Evolutionary conservation across 495 filamentous ascomycete genomes (phyloP), one percentile per base, ranked within the genome.

Genomic region (Daldinia decipiens): DNA sequence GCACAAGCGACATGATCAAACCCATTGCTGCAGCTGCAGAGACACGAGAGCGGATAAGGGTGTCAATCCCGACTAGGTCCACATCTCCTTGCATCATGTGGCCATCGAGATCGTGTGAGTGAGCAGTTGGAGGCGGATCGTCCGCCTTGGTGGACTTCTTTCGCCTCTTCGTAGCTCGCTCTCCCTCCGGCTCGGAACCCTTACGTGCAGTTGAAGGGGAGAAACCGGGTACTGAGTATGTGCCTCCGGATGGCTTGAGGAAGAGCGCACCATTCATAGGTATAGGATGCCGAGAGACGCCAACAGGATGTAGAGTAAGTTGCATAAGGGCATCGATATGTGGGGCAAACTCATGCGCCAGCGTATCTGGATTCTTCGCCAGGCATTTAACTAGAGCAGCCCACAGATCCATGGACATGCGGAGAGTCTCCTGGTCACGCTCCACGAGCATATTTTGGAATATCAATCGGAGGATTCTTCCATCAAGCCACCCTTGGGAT

Each of bases 31-130:
- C 87, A 19, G 94, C 91, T 6, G 94, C 92, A 74, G 88, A 91
- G 39, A 97, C 90, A 77, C 94, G 93, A 6, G 94, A 97, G 70
- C 94, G 87, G 60, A 98, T 85, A 73, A 99, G 87, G 4, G 89
- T 90, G 61, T 99, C 96, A 55, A 90, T 83, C 51, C 96, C 94
- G 29, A 98, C 94, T 45, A 99, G 82, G 71, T 99, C 95, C 59
- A 98, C 90, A 75, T 99, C 95, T 47, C 95, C 95, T 73, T 93
- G 92, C 80, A 99, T 93, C 93, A 99, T 98, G 74, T 96, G 93
- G 17, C 93, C 95, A 76, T 99, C 95, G 38, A 99, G 93, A 77
- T 99, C 97, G 78, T 99, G 96, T 4, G 89, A 85, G 13, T 90
- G 89, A 27, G 82, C 80, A 9, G 82, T 61, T 0, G 87, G 76